Evolutionary conservation across 2,329 filamentous ascomycete genomes (phyloP).

Genomic region (Fulvia fulva): DNA sequence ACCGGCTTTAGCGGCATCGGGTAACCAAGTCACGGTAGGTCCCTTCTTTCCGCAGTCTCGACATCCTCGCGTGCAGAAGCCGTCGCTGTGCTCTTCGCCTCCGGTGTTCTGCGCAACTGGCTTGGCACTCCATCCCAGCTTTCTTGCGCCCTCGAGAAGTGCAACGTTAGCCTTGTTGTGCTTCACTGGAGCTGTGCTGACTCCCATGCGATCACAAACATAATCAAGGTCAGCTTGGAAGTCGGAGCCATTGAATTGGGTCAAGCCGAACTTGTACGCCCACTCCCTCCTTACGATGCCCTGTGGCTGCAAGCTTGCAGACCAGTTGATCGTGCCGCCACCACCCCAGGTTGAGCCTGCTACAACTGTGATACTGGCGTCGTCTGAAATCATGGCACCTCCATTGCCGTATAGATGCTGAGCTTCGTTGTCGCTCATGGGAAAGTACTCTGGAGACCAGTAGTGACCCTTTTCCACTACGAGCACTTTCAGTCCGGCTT

Average conservation of each 20-base stretch:
- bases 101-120: slow-evolving; percentile 76
- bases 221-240: slow-evolving; percentile 78
- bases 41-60: slow-evolving; percentile 71
- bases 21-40: slow-evolving; percentile 70
- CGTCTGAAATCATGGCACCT: slow-evolving; percentile 54
- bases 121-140: slow-evolving; percentile 67
- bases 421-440: slow-evolving; percentile 64
- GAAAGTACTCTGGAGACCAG: slow-evolving; percentile 66
- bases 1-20: slow-evolving; percentile 72
- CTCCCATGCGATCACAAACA: slow-evolving; percentile 76
- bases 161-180: slow-evolving; percentile 70
- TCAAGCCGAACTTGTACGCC: slow-evolving; percentile 61
- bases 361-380: slow-evolving; percentile 53
- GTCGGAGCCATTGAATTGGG: slow-evolving; percentile 67
- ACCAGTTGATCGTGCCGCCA: slow-evolving; percentile 47
- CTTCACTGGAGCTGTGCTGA: slow-evolving; percentile 59
- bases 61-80: slow-evolving; percentile 58
- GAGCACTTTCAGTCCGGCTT: slow-evolving; percentile 69
- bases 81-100: slow-evolving; percentile 68
- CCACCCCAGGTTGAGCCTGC: slow-evolving; percentile 77
- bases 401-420: slow-evolving; percentile 67
- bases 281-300: slow-evolving; percentile 76
- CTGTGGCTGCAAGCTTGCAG: slow-evolving; percentile 63
- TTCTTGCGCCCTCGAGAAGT: slow-evolving; percentile 70
- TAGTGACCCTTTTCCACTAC: slow-evolving; percentile 82